Evolutionary conservation across 257 asterid genomes (phyloP).

Genomic region (Nicotiana tabacum): DNA sequence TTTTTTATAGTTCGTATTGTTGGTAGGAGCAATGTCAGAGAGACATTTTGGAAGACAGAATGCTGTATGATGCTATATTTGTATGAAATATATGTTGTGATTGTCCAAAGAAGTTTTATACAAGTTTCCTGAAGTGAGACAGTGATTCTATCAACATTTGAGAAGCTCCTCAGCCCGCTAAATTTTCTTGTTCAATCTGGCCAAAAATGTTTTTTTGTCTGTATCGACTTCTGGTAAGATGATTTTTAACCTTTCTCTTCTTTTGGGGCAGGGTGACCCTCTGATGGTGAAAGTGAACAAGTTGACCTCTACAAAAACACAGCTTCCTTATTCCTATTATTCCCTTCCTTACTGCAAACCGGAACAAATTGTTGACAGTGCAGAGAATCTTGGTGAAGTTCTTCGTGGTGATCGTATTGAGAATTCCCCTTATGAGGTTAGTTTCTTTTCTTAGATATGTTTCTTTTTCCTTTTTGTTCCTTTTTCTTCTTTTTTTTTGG

Average conservation of each 20-base stretch:
- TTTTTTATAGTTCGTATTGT: neutral
- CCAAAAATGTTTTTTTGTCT: neutral
- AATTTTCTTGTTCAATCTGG: neutral
- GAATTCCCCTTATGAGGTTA: constrained; percentile 33
- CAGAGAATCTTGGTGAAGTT: constrained; percentile 44
- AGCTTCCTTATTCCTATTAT: constrained; percentile 36
- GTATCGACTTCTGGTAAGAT: neutral
- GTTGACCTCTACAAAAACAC: constrained; percentile 39
- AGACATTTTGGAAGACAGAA: neutral
- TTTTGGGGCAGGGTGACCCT: constrained; percentile 32
- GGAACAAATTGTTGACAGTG: constrained; percentile 31
- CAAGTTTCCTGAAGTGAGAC: neutral
- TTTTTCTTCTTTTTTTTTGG: too few relatives aligned
- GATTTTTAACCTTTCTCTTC: neutral
- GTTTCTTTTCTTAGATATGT: neutral
- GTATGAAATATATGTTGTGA: neutral
- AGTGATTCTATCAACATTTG: neutral
- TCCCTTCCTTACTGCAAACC: constrained; percentile 40
- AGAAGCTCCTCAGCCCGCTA: neutral
- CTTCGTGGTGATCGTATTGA: constrained; percentile 53
- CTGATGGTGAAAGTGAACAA: constrained; percentile 47
- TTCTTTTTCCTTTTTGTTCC: too few relatives aligned
- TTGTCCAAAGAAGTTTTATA: neutral
- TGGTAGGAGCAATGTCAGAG: neutral
- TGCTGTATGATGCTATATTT: neutral